phyloP scores from a whole-genome alignment of 176 grass and related monocot species.

The Triticum monococcum region DNA sequence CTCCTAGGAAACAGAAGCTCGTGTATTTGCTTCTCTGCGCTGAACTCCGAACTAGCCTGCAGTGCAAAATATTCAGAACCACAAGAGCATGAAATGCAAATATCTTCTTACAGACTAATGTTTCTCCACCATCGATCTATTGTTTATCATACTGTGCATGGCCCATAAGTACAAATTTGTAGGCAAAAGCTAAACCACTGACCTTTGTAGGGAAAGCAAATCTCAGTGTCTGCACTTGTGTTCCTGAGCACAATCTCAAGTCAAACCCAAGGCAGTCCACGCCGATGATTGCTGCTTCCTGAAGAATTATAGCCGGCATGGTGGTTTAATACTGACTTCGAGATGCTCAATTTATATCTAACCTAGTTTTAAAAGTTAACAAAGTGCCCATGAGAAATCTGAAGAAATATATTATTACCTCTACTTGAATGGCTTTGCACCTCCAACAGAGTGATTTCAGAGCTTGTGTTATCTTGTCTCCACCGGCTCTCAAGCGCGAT shows the following conservation, averaged over 20 bases:
- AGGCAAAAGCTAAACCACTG: conserved; percentile 1
- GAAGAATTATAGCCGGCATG: conserved; percentile 1
- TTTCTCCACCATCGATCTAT: neutral
- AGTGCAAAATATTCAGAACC: conserved; percentile 18
- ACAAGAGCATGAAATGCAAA: conserved; percentile 11
- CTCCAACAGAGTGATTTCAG: conserved; percentile 83
- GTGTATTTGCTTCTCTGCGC: conserved; percentile 77
- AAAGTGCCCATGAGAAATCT: neutral
- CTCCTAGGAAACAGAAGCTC: conserved; percentile 75
- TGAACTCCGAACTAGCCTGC: conserved; percentile 80
- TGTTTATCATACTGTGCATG: neutral
- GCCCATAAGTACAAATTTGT: neutral
- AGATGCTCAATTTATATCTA: neutral
- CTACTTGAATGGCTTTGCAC: conserved; percentile 69
- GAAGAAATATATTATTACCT: conserved; percentile 71
- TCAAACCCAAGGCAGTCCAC: conserved; percentile 91
- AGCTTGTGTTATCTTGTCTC: conserved; percentile 79
- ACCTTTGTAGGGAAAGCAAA: conserved; percentile 77
- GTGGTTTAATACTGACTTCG: neutral
- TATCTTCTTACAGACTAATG: neutral
- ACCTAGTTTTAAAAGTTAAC: neutral
- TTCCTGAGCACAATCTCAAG: conserved; percentile 84
- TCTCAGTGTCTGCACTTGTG: conserved; percentile 79
- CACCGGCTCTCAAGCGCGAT: conserved; percentile 65
- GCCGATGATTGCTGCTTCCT: conserved; percentile 81